Base-by-base conservation (phyloP, 2,329 filamentous ascomycete species). In the Phoma sp. region DNA sequence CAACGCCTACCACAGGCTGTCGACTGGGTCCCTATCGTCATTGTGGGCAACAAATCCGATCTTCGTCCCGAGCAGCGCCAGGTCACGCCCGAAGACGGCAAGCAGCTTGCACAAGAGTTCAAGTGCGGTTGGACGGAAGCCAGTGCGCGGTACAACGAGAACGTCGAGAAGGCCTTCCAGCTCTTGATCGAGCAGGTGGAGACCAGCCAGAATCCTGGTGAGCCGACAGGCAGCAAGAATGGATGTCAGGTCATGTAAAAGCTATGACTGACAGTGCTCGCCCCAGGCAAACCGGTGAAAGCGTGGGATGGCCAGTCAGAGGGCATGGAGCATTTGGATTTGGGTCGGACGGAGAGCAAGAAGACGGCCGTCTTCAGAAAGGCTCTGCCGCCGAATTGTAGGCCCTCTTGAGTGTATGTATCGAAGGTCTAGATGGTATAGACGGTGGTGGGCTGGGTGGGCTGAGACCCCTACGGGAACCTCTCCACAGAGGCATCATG, bases 31-130 rank as follows among this genome's bases (percentile, higher is more conserved):
- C 95, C 95, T 8, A 88, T 98, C 66, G 91, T 96, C 66, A 89
- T 99, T 58, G 93, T 99, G 48, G 95, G 92, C 66, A 99, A 99
- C 82, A 99, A 99, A 81, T 93, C 89, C 73, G 95, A 99, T 76
- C 82, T 99, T 53, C 88, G 91, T 57, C 88, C 92, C 47, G 93
- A 97, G 75, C 92, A 96, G 79, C 89, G 95, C 64, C 93, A 98
- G 77, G 92, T 99, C 64, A 88, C 86, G 29, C 77, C 87, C 46
- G 92, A 96, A 61, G 90, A 96, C 66, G 95, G 93, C 64, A 89
- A 89, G 74, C 89, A 89, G 70, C 80, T 97, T 37, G 88, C 89
- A 7, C 89, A 93, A 68, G 90, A 95, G 77, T 89, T 96, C 75
- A 87, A 91, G 60, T 98, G 93, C 77, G 92, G 89, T 33, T 97